These are phyloP conservation scores for Neophaeococcomyces aloes DNA, from an alignment of 2,329 filamentous ascomycete genomes.

Conservation along the genomic window DNA sequence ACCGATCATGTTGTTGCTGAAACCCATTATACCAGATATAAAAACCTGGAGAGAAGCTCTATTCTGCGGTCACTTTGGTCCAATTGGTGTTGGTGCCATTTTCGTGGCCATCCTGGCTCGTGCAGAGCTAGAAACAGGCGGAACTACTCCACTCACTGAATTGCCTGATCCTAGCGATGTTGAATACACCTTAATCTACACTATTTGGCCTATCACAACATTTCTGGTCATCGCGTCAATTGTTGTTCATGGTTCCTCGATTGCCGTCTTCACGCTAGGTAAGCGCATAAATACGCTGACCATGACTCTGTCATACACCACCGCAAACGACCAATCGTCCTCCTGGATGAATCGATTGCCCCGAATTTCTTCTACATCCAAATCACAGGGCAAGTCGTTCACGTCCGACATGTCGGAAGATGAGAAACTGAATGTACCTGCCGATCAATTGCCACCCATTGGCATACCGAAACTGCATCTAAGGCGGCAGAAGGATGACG, in stretches of 20 bases:
- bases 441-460: constrained; percentile 61
- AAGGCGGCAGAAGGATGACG: constrained; percentile 68
- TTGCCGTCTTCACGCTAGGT: constrained; percentile 92
- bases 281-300: constrained; percentile 97
- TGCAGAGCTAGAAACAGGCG: constrained; percentile 72
- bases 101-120: constrained; percentile 88
- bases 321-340: constrained; percentile 75
- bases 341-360: constrained; percentile 94
- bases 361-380: constrained; percentile 69
- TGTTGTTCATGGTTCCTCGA: constrained; percentile 90
- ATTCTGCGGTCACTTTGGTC: constrained; percentile 94
- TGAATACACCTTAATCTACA: constrained; percentile 60
- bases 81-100: constrained; percentile 92
- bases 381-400: constrained; percentile 69
- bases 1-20: constrained; percentile 82
- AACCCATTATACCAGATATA: constrained; percentile 88
- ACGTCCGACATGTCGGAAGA: constrained; percentile 32
- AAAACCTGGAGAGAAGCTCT: constrained; percentile 97
- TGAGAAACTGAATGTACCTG: constrained; percentile 51
- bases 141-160: constrained; percentile 63
- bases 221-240: constrained; percentile 94
- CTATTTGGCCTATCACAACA: constrained; percentile 92
- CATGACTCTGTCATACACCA: constrained; percentile 91
- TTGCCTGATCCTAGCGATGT: constrained; percentile 41
- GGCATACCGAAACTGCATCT: constrained; percentile 67